Percentiles rank a stretch among this genome's conserved stretches.
Conservation (phyloP, 192 early-diverging fungal genomes). For the Coemansia sp. region DNA sequence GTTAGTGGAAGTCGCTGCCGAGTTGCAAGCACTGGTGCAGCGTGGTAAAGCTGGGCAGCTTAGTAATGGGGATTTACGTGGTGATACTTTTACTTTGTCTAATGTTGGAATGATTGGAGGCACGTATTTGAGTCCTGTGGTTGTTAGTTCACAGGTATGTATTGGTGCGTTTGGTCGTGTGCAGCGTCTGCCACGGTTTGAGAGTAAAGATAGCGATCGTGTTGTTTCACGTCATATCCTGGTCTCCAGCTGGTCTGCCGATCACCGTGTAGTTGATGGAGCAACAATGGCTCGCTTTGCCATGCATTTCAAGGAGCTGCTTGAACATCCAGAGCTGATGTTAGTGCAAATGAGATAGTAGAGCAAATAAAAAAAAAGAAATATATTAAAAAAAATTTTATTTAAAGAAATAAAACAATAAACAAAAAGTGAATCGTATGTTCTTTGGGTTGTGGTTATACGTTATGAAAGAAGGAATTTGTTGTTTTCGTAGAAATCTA, state of each 20-base stretch:
- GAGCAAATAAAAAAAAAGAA: too few species aligned
- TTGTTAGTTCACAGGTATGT: conserved; percentile 83
- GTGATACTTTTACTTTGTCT: conserved; percentile 88
- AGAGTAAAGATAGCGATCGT: conserved; percentile 54
- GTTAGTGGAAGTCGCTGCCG: conserved; percentile 84
- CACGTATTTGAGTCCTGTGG: conserved; percentile 80
- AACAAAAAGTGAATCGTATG: too few species aligned
- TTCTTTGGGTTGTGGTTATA: too few species aligned
- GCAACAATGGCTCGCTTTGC: conserved; percentile 94
- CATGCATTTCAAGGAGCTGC: conserved; percentile 72
- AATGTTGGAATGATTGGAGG: conserved; percentile 96
- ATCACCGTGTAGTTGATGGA: conserved; percentile 95
- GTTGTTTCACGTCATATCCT: conserved; percentile 75
- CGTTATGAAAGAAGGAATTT: conserved; percentile 56
- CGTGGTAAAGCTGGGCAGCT: conserved; percentile 62
- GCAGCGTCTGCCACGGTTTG: conserved; percentile 78
- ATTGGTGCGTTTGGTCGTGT: conserved; percentile 88
- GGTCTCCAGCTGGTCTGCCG: conserved; percentile 86
- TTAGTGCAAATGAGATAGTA: conserved; percentile 50
- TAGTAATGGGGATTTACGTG: conserved; percentile 63
- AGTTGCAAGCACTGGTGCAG: conserved; percentile 70
- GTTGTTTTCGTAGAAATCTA: conserved; percentile 92
- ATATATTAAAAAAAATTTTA: too few species aligned
- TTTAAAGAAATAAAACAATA: too few species aligned
- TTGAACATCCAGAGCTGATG: conserved; percentile 83